Percentiles rank a stretch among this genome's conserved stretches.
Conservation (phyloP, 306 rosid genomes). For the Hippophae tibetana region DNA sequence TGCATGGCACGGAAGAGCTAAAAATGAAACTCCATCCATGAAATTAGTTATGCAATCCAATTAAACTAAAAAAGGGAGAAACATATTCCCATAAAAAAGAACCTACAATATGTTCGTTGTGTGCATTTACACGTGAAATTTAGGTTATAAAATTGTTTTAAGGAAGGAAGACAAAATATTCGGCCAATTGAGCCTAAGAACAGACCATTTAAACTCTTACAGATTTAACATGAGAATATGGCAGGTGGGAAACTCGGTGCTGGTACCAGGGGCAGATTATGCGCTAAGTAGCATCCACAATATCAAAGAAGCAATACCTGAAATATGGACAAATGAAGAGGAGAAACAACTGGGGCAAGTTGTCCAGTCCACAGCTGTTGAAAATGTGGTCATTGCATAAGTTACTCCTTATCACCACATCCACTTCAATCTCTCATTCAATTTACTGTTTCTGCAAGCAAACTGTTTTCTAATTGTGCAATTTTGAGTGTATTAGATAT, state of each 20-base stretch:
- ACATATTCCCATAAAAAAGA: too few species aligned
- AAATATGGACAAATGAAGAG: slow-evolving; percentile 48
- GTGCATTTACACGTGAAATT: too few species aligned
- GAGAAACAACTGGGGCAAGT: slow-evolving; percentile 22
- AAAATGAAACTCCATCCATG: too few species aligned
- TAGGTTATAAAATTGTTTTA: too few species aligned
- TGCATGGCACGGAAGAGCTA: too few species aligned
- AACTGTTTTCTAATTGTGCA: neutral
- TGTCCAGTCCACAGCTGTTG: slow-evolving; percentile 31
- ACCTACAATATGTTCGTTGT: too few species aligned
- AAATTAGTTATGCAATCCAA: too few species aligned
- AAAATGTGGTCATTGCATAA: slow-evolving; percentile 29
- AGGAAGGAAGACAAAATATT: too few species aligned
- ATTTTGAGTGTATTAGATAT: neutral
- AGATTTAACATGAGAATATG: slow-evolving; percentile 12
- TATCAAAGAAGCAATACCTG: slow-evolving; percentile 76
- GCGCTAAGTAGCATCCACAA: slow-evolving; percentile 74
- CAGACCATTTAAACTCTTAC: neutral
- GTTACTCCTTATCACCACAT: neutral
- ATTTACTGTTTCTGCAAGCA: neutral
- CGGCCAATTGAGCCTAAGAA: neutral
- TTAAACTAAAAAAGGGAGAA: too few species aligned
- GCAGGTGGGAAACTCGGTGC: slow-evolving; percentile 65
- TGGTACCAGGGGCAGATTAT: slow-evolving; percentile 73
- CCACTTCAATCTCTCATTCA: neutral